Conservation (phyloP, 768 basidiomycete species). For the Rhizopogon rudus region DNA sequence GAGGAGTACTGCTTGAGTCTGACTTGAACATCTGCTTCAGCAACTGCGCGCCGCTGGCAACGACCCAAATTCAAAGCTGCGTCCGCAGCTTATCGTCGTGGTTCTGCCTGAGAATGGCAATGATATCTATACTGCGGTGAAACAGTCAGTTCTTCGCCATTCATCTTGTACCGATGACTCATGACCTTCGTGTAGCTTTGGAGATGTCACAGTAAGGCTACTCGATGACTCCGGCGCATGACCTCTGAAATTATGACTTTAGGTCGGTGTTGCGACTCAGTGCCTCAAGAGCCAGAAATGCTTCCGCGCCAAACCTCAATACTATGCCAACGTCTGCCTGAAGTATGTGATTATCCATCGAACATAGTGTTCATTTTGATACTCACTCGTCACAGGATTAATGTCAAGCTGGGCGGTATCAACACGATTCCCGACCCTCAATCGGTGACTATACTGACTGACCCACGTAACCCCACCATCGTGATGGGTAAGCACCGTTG, state of each 20-base stretch:
- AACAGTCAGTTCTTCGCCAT: conserved; percentile 53
- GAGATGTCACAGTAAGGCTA: conserved; percentile 51
- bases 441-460: conserved; percentile 60
- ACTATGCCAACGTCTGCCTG: conserved; percentile 75
- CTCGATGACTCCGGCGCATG: not conserved
- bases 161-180: conserved; percentile 1
- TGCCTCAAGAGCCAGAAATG: conserved; percentile 70
- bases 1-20: not conserved
- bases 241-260: not conserved
- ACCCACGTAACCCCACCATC: conserved; percentile 70
- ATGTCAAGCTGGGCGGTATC: conserved; percentile 82
- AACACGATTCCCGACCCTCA: conserved; percentile 71
- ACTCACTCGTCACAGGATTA: conserved; percentile 45
- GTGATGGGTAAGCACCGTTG: conserved; percentile 56
- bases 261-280: conserved; percentile 77
- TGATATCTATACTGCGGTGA: conserved; percentile 72
- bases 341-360: conserved; percentile 49
- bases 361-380: not conserved
- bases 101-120: conserved; percentile 71
- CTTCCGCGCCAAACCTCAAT: conserved; percentile 63
- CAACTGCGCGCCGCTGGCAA: conserved; percentile 50
- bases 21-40: conserved; percentile 15
- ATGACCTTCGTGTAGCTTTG: conserved; percentile 47
- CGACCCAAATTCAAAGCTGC: conserved; percentile 32
- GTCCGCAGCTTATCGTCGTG: conserved; percentile 59